phyloP scores from a whole-genome alignment of 2,329 filamentous ascomycete genomes.

The Pseudogymnoascus sp. region DNA sequence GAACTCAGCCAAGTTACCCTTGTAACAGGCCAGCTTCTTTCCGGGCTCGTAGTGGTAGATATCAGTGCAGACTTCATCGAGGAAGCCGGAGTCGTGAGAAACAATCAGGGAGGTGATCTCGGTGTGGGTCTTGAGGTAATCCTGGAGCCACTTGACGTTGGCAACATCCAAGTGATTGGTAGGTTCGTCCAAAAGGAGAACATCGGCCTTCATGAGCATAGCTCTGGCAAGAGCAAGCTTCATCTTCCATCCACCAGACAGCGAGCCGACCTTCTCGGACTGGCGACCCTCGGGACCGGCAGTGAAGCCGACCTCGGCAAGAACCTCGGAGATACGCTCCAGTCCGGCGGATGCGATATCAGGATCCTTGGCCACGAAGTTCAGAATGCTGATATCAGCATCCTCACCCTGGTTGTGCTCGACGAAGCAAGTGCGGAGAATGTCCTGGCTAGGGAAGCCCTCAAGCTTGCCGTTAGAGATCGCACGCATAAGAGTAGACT shows the following conservation, averaged over 20 bases:
- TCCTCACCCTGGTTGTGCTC: constrained; percentile 99
- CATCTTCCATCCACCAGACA: constrained; percentile 99
- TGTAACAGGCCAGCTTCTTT: constrained; percentile 88
- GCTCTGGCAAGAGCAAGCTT: constrained; percentile 92
- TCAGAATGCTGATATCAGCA: constrained; percentile 88
- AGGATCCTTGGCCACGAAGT: constrained; percentile 86
- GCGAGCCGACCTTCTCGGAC: constrained; percentile 79
- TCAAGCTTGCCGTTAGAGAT: constrained; percentile 95
- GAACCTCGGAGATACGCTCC: constrained; percentile 73
- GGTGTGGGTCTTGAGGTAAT: constrained; percentile 90
- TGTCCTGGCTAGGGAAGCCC: constrained; percentile 87
- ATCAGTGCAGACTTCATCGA: constrained; percentile 95
- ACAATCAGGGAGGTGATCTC: constrained; percentile 97
- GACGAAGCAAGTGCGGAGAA: constrained; percentile 92
- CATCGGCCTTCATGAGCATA: constrained; percentile 95
- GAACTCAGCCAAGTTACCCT: constrained; percentile 74
- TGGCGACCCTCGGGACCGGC: constrained; percentile 82
- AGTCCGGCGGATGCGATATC: constrained; percentile 69
- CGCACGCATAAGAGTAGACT: constrained; percentile 97
- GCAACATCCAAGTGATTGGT: constrained; percentile 96
- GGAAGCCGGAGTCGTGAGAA: constrained; percentile 94
- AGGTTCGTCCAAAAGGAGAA: constrained; percentile 92
- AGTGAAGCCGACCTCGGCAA: constrained; percentile 90
- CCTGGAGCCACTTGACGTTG: constrained; percentile 92
- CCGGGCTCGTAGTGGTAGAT: constrained; percentile 96